A percentile compares a stretch with the other conserved stretches of the same genome.
phyloP scores from a whole-genome alignment of 2,329 filamentous ascomycete genomes.

The Calonectria hawksworthii region DNA sequence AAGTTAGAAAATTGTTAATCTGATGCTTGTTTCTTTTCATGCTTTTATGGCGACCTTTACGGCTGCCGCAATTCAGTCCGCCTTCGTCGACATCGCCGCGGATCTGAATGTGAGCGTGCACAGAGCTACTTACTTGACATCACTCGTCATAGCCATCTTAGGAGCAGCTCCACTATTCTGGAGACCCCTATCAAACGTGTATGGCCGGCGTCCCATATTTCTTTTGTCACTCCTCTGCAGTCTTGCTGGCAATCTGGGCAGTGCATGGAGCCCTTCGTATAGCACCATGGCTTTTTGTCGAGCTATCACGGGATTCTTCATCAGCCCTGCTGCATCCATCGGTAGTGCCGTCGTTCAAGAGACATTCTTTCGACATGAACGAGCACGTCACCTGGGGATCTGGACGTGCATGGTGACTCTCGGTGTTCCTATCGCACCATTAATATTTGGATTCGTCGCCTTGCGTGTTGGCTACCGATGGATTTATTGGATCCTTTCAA shows the following conservation, averaged over 20 bases:
- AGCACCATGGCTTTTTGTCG: constrained; percentile 63
- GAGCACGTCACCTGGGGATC: constrained; percentile 33
- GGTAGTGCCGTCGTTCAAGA: constrained; percentile 38
- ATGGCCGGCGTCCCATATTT: constrained; percentile 67
- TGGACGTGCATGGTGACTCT: constrained; percentile 40
- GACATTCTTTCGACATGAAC: constrained; percentile 31
- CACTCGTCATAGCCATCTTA: constrained; percentile 36
- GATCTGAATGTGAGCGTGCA: constrained; percentile 65
- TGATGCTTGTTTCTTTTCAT: constrained; percentile 68
- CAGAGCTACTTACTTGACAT: constrained; percentile 64
- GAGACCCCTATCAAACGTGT: constrained; percentile 67
- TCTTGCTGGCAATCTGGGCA: constrained; percentile 64
- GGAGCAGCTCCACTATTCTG: constrained; percentile 62
- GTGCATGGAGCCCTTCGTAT: constrained; percentile 63
- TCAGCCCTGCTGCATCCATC: constrained; percentile 60
- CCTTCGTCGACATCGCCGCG: constrained; percentile 65
- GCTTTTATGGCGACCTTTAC: constrained; percentile 70
- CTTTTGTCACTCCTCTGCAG: constrained; percentile 62
- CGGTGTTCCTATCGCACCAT: constrained; percentile 48
- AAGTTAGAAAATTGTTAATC: constrained; percentile 64
- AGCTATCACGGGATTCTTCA: constrained; percentile 66
- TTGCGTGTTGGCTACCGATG: constrained; percentile 68
- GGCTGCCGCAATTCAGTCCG: constrained; percentile 66
- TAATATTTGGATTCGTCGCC: constrained; percentile 61
- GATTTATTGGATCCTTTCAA: constrained; percentile 71